A percentile compares a stretch with the other conserved stretches of the same genome.
phyloP scores from a whole-genome alignment of 208 protist genomes.

The Acanthamoeba lugdunensis region DNA sequence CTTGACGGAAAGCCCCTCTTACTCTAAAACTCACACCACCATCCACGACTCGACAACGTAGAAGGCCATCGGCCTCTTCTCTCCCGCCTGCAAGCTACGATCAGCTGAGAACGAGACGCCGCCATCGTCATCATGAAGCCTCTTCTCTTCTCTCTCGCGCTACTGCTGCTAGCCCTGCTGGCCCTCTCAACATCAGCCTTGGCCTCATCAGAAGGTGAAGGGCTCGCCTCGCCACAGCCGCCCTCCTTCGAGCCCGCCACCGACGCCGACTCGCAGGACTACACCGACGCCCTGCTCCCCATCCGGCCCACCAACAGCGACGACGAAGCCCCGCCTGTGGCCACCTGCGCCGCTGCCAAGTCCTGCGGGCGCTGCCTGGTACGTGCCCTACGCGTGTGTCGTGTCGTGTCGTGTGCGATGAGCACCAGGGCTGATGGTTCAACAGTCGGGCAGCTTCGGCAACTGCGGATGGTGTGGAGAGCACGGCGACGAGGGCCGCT shows the following conservation, averaged over 20 bases:
- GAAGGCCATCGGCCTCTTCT: too few species aligned
- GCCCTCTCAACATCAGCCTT: not conserved
- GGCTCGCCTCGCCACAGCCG: not conserved
- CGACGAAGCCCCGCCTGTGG: not conserved
- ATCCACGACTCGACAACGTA: not conserved
- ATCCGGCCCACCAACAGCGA: slow-evolving; percentile 5
- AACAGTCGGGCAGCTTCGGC: not conserved
- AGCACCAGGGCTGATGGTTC: not conserved
- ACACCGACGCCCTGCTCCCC: not conserved
- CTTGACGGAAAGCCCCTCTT: not conserved
- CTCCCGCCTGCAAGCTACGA: too few species aligned
- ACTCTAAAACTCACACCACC: not conserved
- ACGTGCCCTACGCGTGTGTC: not conserved
- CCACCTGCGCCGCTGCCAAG: not conserved
- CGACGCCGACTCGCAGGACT: not conserved
- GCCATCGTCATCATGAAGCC: not conserved
- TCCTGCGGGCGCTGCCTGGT: slow-evolving; percentile 1
- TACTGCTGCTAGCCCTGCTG: not conserved
- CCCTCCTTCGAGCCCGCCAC: not conserved
- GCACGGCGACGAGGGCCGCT: slow-evolving; percentile 7
- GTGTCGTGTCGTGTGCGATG: not conserved
- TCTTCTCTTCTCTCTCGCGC: not conserved
- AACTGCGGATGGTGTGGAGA: slow-evolving; percentile 15
- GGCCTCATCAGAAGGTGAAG: not conserved
- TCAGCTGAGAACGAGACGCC: too few species aligned